These are phyloP conservation scores for Amanita polypyramis DNA, from an alignment of 768 basidiomycete species.

Conservation along the genomic window DNA sequence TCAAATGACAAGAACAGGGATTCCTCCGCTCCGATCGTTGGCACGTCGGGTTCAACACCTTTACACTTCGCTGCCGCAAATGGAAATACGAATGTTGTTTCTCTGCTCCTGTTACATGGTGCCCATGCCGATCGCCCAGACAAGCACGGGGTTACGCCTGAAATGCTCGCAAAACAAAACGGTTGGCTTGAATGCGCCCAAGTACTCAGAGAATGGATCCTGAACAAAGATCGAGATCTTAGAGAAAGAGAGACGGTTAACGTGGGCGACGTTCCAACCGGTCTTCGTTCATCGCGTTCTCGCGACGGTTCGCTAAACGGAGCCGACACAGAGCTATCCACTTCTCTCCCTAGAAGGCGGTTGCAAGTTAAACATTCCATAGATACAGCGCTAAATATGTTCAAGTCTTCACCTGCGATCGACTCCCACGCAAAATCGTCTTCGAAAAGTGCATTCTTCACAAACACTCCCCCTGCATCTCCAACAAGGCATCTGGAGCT, in stretches of 20 bases:
- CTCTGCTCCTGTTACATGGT: constrained; percentile 73
- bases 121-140: constrained; percentile 76
- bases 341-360: constrained; percentile 29
- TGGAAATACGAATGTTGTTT: constrained; percentile 72
- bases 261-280: constrained; percentile 11
- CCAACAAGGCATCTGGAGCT: constrained; percentile 27
- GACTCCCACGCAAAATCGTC: constrained; percentile 6
- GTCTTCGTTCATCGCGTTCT: neutral
- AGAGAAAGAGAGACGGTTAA: constrained; percentile 34
- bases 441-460: constrained; percentile 8
- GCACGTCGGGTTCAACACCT: constrained; percentile 84
- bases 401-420: constrained; percentile 21
- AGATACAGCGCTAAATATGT: constrained; percentile 56
- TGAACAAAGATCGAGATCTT: constrained; percentile 52
- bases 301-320: constrained; percentile 2
- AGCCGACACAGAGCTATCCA: constrained; percentile 18
- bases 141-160: constrained; percentile 87
- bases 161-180: constrained; percentile 70
- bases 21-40: constrained; percentile 59
- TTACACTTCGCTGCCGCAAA: constrained; percentile 97
- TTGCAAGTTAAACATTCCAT: constrained; percentile 71
- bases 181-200: constrained; percentile 74
- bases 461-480: constrained; percentile 31
- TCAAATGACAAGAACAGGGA: constrained; percentile 61
- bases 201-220: constrained; percentile 55